These are phyloP conservation scores for Aureobasidium sp. DNA, from an alignment of 2,329 filamentous ascomycete genomes.

Conservation along the genomic window DNA sequence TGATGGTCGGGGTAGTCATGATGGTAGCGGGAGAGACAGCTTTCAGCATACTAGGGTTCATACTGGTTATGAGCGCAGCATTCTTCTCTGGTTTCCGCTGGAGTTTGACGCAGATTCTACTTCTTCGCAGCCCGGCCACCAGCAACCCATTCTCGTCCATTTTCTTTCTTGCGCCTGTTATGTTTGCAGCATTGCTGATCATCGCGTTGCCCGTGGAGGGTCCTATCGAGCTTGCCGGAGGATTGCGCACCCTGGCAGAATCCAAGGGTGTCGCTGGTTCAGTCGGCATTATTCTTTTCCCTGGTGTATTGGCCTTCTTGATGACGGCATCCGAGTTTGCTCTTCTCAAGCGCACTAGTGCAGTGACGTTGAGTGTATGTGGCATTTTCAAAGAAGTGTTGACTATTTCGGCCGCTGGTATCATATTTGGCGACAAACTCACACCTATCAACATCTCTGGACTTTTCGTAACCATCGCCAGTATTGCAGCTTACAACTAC, in stretches of 20 bases:
- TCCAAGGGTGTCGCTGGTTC: slow-evolving; percentile 62
- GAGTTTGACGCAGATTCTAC: slow-evolving; percentile 95
- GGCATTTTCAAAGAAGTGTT: slow-evolving; percentile 99
- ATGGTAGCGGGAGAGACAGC: slow-evolving; percentile 96
- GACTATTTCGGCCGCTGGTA: slow-evolving; percentile 80
- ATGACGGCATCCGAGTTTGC: slow-evolving; percentile 98
- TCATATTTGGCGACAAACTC: slow-evolving; percentile 82
- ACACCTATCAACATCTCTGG: slow-evolving; percentile 83
- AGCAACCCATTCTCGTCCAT: slow-evolving; percentile 96
- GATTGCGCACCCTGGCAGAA: slow-evolving; percentile 56
- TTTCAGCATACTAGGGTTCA: slow-evolving; percentile 79
- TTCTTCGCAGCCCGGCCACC: slow-evolving; percentile 88
- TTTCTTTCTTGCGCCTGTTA: slow-evolving; percentile 94
- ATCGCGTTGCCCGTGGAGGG: slow-evolving; percentile 87
- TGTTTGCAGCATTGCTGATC: slow-evolving; percentile 76
- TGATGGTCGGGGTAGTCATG: slow-evolving; percentile 91
- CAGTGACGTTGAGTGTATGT: slow-evolving; percentile 92
- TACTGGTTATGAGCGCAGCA: slow-evolving; percentile 85
- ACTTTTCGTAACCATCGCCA: slow-evolving; percentile 77
- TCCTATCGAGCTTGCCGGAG: slow-evolving; percentile 58
- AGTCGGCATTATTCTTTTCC: slow-evolving; percentile 74
- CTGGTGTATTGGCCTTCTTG: slow-evolving; percentile 82
- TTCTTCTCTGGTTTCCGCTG: slow-evolving; percentile 97
- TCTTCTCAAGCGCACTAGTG: slow-evolving; percentile 85
- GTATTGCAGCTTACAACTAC: slow-evolving; percentile 87